Conservation (phyloP, 2,329 filamentous ascomycete species). For the Torrubiella hemipterigena region DNA sequence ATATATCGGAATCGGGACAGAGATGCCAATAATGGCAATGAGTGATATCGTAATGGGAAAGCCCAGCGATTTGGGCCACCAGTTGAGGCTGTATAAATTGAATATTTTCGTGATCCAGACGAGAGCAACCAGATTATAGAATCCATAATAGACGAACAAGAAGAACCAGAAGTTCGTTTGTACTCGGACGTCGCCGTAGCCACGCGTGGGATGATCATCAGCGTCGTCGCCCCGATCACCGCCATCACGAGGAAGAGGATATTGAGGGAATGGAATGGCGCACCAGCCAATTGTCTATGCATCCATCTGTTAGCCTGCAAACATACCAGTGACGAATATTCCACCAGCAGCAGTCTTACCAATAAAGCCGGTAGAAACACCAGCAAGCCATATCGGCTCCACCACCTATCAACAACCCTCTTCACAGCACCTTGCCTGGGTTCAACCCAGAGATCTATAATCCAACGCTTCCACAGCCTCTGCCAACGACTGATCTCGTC, state of each 20-base stretch:
- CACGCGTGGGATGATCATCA: conserved; percentile 18
- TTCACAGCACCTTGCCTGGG: conserved; percentile 47
- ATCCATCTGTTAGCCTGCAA: background rate
- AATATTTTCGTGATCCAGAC: conserved; percentile 64
- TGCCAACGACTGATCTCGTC: conserved; percentile 14
- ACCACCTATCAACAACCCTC: conserved; percentile 49
- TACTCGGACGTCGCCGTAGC: conserved; percentile 51
- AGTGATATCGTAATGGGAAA: conserved; percentile 52
- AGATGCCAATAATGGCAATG: conserved; percentile 48
- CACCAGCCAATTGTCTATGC: conserved; percentile 50
- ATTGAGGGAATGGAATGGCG: conserved; percentile 53
- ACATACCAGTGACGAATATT: background rate
- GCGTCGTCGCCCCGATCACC: conserved; percentile 27
- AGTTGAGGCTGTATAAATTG: conserved; percentile 59
- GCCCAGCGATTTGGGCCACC: conserved; percentile 54
- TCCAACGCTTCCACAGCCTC: conserved; percentile 21
- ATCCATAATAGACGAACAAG: conserved; percentile 56
- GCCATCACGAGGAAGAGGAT: conserved; percentile 36
- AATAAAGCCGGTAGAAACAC: conserved; percentile 48
- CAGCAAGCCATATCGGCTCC: conserved; percentile 47
- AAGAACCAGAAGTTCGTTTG: conserved; percentile 64
- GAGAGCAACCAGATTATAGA: conserved; percentile 55
- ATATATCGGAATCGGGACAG: conserved; percentile 48
- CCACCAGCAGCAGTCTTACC: conserved; percentile 27
- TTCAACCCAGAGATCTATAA: conserved; percentile 46